phyloP scores from a whole-genome alignment of 306 rosid genomes.

The Purshia tridentata region DNA sequence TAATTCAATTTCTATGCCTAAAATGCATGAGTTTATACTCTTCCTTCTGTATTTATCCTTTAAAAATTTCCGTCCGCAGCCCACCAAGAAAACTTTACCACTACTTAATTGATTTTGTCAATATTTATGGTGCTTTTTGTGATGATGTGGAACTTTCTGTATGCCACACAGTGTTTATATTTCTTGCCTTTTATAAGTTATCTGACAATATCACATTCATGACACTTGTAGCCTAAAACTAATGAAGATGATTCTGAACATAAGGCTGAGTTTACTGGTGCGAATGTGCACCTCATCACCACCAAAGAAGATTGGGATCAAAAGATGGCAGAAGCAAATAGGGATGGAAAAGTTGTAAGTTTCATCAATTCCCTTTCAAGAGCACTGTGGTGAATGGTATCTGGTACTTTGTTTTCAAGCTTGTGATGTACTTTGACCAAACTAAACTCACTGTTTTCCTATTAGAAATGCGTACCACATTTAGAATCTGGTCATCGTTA shows the following conservation, averaged over 20 bases:
- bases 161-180: background rate
- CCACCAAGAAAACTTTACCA: background rate
- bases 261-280: constrained; percentile 56
- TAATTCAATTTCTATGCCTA: background rate
- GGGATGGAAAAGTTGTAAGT: constrained; percentile 78
- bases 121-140: constrained; percentile 11
- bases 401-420: constrained; percentile 17
- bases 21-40: background rate
- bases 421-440: constrained; percentile 20
- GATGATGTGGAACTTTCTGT: background rate
- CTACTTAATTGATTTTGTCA: constrained; percentile 10
- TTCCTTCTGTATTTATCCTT: background rate
- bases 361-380: constrained; percentile 9
- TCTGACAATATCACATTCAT: constrained; percentile 33
- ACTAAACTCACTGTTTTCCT: background rate
- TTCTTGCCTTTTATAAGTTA: background rate
- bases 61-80: background rate
- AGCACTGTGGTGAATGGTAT: constrained; percentile 6
- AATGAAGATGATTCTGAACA: constrained; percentile 57
- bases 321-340: constrained; percentile 83
- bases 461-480: constrained; percentile 9
- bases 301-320: constrained; percentile 80
- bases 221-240: constrained; percentile 40
- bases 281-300: constrained; percentile 72
- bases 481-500: background rate